A percentile compares a stretch with the other conserved stretches of the same genome.
phyloP scores from a whole-genome alignment of 108 stramenopile genomes.

The Skeletonema marinoi region DNA sequence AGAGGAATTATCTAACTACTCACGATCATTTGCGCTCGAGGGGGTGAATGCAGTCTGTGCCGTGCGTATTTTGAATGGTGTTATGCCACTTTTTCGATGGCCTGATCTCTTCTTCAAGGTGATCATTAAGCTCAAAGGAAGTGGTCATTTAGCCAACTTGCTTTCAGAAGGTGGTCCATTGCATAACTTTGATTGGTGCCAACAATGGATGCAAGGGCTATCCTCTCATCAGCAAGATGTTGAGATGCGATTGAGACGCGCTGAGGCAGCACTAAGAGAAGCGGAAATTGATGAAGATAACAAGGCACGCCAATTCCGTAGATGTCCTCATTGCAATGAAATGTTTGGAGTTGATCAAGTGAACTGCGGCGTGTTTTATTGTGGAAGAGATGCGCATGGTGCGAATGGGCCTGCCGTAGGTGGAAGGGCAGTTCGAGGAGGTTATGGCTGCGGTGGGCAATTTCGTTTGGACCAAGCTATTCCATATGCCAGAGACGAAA shows the following conservation, averaged over 20 bases:
- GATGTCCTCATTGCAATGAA: conserved; percentile 22
- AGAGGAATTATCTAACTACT: conserved; percentile 9
- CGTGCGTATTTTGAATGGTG: background rate
- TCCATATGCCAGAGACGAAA: conserved; percentile 15
- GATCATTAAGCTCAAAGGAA: conserved; percentile 21
- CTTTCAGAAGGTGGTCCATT: conserved; percentile 14
- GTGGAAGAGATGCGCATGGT: conserved; percentile 33
- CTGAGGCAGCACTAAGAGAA: conserved; percentile 5
- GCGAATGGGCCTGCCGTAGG: conserved; percentile 18
- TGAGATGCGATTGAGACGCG: background rate
- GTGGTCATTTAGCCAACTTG: conserved; percentile 10
- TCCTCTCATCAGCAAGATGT: conserved; percentile 1
- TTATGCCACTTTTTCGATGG: conserved; percentile 20
- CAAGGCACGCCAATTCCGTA: conserved; percentile 6
- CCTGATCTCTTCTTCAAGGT: conserved; percentile 25
- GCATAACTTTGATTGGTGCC: conserved; percentile 17
- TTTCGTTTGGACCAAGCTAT: conserved; percentile 15
- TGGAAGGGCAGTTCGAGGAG: conserved; percentile 7
- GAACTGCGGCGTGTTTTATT: conserved; percentile 28
- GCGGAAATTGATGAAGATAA: conserved; percentile 1
- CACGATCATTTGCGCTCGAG: conserved; percentile 5
- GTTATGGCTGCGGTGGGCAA: conserved; percentile 12
- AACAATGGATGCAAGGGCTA: conserved; percentile 18
- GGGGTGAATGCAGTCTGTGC: conserved; percentile 10
- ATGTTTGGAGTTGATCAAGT: conserved; percentile 26